These are phyloP conservation scores for Dissoconium aciculare DNA, from an alignment of 2,329 filamentous ascomycete species.

Conservation along the genomic window DNA sequence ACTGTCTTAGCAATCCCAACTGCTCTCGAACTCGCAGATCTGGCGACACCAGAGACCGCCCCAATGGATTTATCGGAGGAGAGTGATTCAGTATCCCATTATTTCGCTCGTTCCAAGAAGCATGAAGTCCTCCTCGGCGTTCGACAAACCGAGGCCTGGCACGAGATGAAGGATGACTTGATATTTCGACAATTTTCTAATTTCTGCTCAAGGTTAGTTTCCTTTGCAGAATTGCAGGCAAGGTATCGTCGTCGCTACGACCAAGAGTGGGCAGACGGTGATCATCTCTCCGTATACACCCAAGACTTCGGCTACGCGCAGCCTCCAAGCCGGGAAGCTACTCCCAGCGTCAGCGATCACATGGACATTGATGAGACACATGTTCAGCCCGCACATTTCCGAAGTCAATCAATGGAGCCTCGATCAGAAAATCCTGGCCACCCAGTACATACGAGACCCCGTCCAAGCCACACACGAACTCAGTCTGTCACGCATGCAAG, in stretches of 20 bases:
- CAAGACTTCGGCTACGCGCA: too few relatives aligned
- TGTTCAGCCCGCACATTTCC: neutral
- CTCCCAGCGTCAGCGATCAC: conserved; percentile 2
- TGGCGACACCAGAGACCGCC: conserved; percentile 25
- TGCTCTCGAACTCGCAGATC: conserved; percentile 30
- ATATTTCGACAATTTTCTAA: conserved; percentile 34
- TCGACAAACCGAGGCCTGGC: conserved; percentile 36
- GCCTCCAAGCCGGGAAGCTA: conserved; percentile 1
- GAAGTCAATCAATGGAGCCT: neutral
- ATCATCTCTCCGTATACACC: conserved; percentile 2
- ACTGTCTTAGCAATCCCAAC: conserved; percentile 29
- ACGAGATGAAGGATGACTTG: conserved; percentile 34
- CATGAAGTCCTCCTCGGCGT: conserved; percentile 34
- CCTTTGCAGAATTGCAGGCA: conserved; percentile 26
- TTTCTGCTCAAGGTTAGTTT: conserved; percentile 28
- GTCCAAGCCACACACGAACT: too few relatives aligned
- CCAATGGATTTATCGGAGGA: conserved; percentile 27
- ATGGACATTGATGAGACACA: neutral
- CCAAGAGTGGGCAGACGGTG: conserved; percentile 9
- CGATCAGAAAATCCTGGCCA: too few relatives aligned
- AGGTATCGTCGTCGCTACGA: conserved; percentile 15
- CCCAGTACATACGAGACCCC: too few relatives aligned
- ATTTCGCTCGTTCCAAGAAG: conserved; percentile 30
- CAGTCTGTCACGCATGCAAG: too few relatives aligned
- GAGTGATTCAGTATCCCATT: conserved; percentile 37